Conservation (phyloP, 1,139 yeast species). For the Candida sp. region DNA sequence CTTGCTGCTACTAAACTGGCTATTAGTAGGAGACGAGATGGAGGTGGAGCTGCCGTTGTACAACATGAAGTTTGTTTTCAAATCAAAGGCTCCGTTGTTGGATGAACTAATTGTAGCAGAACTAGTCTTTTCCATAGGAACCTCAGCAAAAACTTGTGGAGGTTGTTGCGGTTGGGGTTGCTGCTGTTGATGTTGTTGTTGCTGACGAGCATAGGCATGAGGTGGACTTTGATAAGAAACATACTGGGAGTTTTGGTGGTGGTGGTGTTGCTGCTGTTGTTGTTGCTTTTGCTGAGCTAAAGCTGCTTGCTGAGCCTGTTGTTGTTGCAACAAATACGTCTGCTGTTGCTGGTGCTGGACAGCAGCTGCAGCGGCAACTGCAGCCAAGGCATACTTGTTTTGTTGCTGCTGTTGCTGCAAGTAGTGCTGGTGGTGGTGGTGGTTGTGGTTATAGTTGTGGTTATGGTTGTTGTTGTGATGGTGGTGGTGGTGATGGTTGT, state of each 20-base stretch:
- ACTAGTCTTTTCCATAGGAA: constrained; percentile 2
- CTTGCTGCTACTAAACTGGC: constrained; percentile 6
- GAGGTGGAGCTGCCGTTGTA: constrained; percentile 26
- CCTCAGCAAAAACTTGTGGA: constrained; percentile 18
- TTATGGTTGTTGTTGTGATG: constrained; percentile 10
- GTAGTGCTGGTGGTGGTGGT: constrained; percentile 14
- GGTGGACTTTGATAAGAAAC: constrained; percentile 4
- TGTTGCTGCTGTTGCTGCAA: constrained; percentile 17
- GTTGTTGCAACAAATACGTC: constrained; percentile 19
- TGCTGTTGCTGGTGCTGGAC: constrained; percentile 27
- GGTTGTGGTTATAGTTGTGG: constrained; percentile 9
- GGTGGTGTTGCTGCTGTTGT: constrained; percentile 15
- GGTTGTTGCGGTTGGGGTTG: constrained; percentile 14
- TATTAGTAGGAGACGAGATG: constrained; percentile 23
- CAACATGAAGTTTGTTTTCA: constrained; percentile 18
- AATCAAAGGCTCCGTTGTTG: constrained; percentile 9
- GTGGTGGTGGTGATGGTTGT: constrained; percentile 9
- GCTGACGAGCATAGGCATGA: constrained; percentile 1
- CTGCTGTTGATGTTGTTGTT: constrained; percentile 8
- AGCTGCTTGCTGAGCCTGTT: constrained; percentile 15
- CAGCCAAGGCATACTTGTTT: constrained; percentile 30
- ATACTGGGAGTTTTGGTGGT: constrained; percentile 3
- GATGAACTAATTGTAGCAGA: constrained; percentile 8
- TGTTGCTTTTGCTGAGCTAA: constrained; percentile 11
- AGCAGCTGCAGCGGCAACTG: constrained; percentile 38